Evolutionary conservation across 768 basidiomycete genomes (phyloP).

Genomic region (Kwoniella dejecticola): DNA sequence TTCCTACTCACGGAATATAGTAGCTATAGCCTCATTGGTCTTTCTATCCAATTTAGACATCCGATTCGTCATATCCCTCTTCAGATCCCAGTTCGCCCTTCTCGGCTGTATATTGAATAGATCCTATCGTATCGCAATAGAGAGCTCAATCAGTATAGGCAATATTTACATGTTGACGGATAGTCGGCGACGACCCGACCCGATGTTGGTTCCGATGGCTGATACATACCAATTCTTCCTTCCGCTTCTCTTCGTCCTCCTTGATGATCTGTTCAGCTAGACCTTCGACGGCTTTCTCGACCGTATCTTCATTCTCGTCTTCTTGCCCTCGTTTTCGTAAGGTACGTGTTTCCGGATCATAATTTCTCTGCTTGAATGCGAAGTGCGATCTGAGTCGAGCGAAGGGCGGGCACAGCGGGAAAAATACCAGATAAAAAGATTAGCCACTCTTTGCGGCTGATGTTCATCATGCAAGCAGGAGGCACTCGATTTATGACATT

Average conservation of each 20-base stretch:
- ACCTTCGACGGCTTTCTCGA: slow-evolving; percentile 81
- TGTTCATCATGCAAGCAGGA: too few species aligned
- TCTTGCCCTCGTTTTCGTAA: slow-evolving; percentile 29
- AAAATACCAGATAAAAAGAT: too few species aligned
- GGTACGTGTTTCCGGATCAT: slow-evolving; percentile 74
- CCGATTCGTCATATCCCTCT: slow-evolving; percentile 74
- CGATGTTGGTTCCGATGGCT: too few species aligned
- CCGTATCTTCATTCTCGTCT: slow-evolving; percentile 73
- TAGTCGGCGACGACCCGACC: too few species aligned
- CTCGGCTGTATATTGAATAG: slow-evolving; percentile 67
- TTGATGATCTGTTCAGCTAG: slow-evolving; percentile 79
- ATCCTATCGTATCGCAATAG: too few species aligned
- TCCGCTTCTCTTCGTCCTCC: slow-evolving; percentile 81
- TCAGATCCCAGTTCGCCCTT: slow-evolving; percentile 78
- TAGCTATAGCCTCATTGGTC: slow-evolving; percentile 89
- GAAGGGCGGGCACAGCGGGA: too few species aligned
- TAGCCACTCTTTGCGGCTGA: too few species aligned
- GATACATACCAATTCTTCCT: slow-evolving; percentile 84
- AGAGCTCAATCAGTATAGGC: too few species aligned
- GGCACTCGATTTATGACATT: too few species aligned
- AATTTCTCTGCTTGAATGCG: slow-evolving; percentile 66
- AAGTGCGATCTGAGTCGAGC: slow-evolving; percentile 48
- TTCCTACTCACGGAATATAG: slow-evolving; percentile 84
- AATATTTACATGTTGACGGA: too few species aligned
- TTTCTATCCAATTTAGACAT: slow-evolving; percentile 79